These are phyloP conservation scores for Tetrahymena borealis DNA, from an alignment of 73 alveolate species.

Conservation along the genomic window DNA sequence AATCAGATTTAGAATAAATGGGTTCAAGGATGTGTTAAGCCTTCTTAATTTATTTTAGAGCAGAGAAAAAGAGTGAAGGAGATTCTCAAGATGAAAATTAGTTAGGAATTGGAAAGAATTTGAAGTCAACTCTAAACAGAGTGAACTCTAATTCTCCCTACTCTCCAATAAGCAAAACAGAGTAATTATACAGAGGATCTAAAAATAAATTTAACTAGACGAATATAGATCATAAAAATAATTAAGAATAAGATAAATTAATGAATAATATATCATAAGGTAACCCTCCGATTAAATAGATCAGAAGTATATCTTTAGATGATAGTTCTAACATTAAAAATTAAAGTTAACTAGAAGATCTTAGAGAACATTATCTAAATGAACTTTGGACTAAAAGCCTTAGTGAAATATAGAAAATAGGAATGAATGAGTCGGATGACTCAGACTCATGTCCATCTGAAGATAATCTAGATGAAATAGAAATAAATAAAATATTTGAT, in stretches of 20 bases:
- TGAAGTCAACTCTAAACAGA: neutral
- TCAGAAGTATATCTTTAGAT: neutral
- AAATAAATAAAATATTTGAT: neutral
- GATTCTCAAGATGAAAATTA: neutral
- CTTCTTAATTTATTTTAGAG: neutral
- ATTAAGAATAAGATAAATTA: neutral
- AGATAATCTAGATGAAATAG: neutral
- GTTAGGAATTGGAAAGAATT: neutral
- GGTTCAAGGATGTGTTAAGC: neutral
- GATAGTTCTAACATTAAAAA: neutral
- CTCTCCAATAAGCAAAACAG: neutral
- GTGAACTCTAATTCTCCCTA: neutral
- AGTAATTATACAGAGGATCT: neutral
- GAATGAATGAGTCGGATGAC: neutral
- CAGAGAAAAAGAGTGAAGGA: neutral
- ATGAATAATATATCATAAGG: neutral
- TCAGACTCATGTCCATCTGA: neutral
- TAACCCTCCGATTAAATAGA: neutral
- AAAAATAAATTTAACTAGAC: neutral
- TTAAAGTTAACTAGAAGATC: neutral
- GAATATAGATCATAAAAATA: neutral
- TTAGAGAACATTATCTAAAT: neutral
- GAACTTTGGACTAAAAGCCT: neutral
- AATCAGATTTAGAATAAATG: neutral
- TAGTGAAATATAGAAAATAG: neutral